Base-by-base conservation (phyloP, 2,329 filamentous ascomycete genomes). In the Apiospora saccharicola region DNA sequence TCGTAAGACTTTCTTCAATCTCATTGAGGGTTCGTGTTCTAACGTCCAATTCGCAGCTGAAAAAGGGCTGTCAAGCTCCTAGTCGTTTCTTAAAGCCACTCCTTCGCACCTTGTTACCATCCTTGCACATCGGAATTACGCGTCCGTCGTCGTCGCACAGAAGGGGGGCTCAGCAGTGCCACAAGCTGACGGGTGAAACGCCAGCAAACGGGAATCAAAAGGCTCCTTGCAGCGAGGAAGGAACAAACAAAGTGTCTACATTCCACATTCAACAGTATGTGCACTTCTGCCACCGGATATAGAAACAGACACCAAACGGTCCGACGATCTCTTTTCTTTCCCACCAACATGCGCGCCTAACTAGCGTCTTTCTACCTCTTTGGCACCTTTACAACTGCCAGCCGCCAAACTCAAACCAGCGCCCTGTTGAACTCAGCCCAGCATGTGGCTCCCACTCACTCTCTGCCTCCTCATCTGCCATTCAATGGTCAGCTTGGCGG, bases 101-200 rank as follows among this genome's bases (percentile, higher is more conserved):
- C 16, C 14, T 13, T n/a, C 22, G 34, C 10, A 69, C 26, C 34
- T 64, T 41, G 19, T 10, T 19, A 0, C 19, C 57, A 24, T 19
- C 19, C 41, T 7, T n/a, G 22, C 1, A n/a, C 8, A 5, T 22
- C 34, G 34, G 34, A 41, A 41, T 64, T 64, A 64, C 57, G 57
- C 57, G 34, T 22, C 57, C 34, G 6, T 57, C 1, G 19, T 64
- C 57, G 57, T 64, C 57, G 8, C 57, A 64, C 57, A 64, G 10
- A 24, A 41, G 57, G 57, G 34, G 57, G 57, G 51, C 57, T 12
- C 19, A 41, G 22, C 57, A 64, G 57, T 64, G 30, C 57, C 34
- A 64, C 57, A 64, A 22, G 57, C 46, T 64, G 57, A n/a, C 46
- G 22, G 19, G 34, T 30, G 30, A n/a, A 64, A 22, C 53, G 30